phyloP scores from a whole-genome alignment of 371 early-diverging fungal genomes.

The Parasitella parasitica region DNA sequence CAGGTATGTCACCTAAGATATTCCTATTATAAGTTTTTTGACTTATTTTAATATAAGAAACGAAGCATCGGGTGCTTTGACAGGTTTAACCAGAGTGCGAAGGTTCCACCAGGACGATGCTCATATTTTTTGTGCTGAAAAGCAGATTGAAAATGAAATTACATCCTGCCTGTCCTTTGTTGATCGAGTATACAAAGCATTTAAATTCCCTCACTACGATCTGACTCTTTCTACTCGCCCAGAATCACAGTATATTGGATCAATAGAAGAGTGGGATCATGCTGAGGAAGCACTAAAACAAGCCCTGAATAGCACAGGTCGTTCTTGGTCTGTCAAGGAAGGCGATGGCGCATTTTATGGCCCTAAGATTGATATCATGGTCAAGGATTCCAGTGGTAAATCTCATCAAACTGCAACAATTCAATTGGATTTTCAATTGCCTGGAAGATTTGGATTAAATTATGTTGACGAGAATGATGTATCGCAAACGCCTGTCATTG shows the following conservation, averaged over 20 bases:
- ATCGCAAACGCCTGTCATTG: slow-evolving; percentile 85
- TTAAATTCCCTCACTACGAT: slow-evolving; percentile 80
- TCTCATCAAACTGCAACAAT: slow-evolving; percentile 98
- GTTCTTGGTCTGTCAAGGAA: slow-evolving; percentile 89
- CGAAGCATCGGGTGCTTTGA: slow-evolving; percentile 91
- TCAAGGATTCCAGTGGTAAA: slow-evolving; percentile 93
- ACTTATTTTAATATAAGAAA: slow-evolving; percentile 49
- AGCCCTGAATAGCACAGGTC: slow-evolving; percentile 78
- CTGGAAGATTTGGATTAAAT: slow-evolving; percentile 83
- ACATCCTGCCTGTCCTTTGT: slow-evolving; percentile 82
- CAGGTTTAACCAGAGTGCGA: slow-evolving; percentile 93
- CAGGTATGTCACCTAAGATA: slow-evolving; percentile 40
- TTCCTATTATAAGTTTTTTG: background rate
- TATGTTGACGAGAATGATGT: slow-evolving; percentile 63
- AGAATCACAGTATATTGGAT: slow-evolving; percentile 90
- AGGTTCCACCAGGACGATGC: slow-evolving; percentile 98
- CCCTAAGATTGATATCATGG: slow-evolving; percentile 99
- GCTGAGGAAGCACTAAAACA: slow-evolving; percentile 87
- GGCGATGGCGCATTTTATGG: slow-evolving; percentile 99
- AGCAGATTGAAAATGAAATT: slow-evolving; percentile 83
- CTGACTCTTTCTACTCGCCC: slow-evolving; percentile 96
- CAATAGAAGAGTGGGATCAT: slow-evolving; percentile 86
- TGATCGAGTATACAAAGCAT: slow-evolving; percentile 84
- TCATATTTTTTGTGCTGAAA: slow-evolving; percentile 90
- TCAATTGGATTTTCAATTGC: slow-evolving; percentile 97